Evolutionary conservation across 2,329 filamentous ascomycete genomes (phyloP).

Genomic region (Gaeumannomyces sp.): DNA sequence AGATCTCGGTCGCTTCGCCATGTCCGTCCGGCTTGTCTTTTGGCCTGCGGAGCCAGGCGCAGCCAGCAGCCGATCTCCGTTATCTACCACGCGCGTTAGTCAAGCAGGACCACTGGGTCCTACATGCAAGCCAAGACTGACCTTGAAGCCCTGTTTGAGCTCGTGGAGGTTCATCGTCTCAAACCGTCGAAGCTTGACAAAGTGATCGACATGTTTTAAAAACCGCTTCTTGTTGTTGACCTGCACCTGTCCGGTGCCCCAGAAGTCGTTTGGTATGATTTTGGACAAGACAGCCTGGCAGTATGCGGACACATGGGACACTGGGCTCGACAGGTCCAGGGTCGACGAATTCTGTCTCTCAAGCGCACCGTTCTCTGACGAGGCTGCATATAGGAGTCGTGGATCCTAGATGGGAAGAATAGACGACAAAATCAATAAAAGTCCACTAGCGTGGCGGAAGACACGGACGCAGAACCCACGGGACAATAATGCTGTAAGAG

Average conservation of each 20-base stretch:
- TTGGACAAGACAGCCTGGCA: slow-evolving; percentile 69
- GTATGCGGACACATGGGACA: slow-evolving; percentile 72
- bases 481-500: slow-evolving; percentile 80
- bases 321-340: slow-evolving; percentile 61
- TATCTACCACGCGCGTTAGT: slow-evolving; percentile 41
- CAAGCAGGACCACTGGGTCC: background rate
- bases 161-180: slow-evolving; percentile 78
- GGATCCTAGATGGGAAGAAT: background rate
- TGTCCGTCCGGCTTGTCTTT: slow-evolving; percentile 66
- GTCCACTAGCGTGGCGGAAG: background rate
- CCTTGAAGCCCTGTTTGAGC: slow-evolving; percentile 68
- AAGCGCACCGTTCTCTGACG: background rate
- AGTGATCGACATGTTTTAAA: slow-evolving; percentile 65
- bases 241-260: slow-evolving; percentile 53
- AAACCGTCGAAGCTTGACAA: slow-evolving; percentile 71
- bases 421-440: background rate
- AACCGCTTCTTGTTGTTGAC: slow-evolving; percentile 56
- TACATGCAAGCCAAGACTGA: slow-evolving; percentile 26
- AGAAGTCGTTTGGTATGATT: slow-evolving; percentile 69
- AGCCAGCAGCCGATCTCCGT: slow-evolving; percentile 63
- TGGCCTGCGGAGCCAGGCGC: slow-evolving; percentile 38
- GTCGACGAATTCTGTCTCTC: slow-evolving; percentile 35
- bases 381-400: background rate
- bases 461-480: slow-evolving; percentile 26
- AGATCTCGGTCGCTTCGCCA: slow-evolving; percentile 70